Conservation (phyloP, 108 stramenopile genomes). For the Skeletonema grethae region DNA sequence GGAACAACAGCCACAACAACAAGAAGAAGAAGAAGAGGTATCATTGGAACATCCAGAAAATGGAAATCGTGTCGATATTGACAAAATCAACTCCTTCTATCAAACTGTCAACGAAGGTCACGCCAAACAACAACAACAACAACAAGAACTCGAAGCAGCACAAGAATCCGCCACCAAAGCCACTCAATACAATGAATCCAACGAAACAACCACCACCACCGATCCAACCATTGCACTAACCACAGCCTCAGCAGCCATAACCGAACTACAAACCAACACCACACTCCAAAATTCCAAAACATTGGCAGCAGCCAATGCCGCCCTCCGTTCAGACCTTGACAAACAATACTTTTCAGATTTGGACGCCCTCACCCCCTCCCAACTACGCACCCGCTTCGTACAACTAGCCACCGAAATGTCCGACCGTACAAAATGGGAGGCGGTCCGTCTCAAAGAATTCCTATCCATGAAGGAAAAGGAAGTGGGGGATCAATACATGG, state of each 20-base stretch:
- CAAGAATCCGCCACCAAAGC: constrained; percentile 31
- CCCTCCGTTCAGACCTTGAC: constrained; percentile 50
- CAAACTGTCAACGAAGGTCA: constrained; percentile 19
- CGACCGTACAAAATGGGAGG: constrained; percentile 88
- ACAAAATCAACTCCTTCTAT: constrained; percentile 5
- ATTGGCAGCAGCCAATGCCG: constrained; percentile 23
- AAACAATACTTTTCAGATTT: constrained; percentile 50
- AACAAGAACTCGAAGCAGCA: constrained; percentile 34
- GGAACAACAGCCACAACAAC: constrained; percentile 10
- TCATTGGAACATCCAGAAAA: constrained; percentile 40
- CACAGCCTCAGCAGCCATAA: constrained; percentile 26
- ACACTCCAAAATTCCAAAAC: constrained; percentile 12
- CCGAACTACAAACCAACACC: constrained; percentile 28
- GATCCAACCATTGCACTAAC: constrained; percentile 10
- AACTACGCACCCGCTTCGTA: constrained; percentile 68
- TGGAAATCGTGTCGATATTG: constrained; percentile 47
- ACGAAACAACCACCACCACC: constrained; percentile 9
- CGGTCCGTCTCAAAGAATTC: constrained; percentile 81
- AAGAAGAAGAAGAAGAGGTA: constrained; percentile 18
- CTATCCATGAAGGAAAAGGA: constrained; percentile 82
- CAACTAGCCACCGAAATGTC: constrained; percentile 80
- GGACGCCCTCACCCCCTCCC: constrained; percentile 48
- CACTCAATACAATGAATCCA: constrained; percentile 31
- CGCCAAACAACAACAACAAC: constrained; percentile 13
- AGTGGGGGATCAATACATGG: constrained; percentile 54